phyloP scores from a whole-genome alignment of 2,329 filamentous ascomycete genomes.

The Mycogone perniciosa region DNA sequence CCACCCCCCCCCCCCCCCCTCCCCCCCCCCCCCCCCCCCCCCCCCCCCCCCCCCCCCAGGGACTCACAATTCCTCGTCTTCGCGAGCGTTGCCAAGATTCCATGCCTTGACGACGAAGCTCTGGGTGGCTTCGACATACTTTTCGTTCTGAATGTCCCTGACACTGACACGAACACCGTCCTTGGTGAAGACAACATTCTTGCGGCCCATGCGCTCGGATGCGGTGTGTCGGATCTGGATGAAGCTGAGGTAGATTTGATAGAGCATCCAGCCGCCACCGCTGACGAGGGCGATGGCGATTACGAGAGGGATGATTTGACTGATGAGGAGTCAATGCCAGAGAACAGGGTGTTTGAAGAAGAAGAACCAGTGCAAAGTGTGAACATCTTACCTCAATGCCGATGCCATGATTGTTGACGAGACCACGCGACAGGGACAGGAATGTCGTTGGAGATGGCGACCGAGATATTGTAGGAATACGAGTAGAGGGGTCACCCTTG shows the following conservation, averaged over 20 bases:
- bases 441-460: too few species aligned
- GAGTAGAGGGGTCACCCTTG: too few species aligned
- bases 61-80: constrained; percentile 18
- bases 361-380: neutral
- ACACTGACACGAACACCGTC: constrained; percentile 68
- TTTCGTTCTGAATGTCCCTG: constrained; percentile 61
- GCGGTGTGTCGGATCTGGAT: constrained; percentile 60
- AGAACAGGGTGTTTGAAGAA: neutral
- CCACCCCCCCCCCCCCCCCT: too few species aligned
- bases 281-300: constrained; percentile 59
- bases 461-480: too few species aligned
- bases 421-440: too few species aligned
- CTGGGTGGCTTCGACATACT: constrained; percentile 69
- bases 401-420: constrained; percentile 1
- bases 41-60: too few species aligned
- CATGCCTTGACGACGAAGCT: constrained; percentile 60
- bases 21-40: too few species aligned
- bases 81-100: constrained; percentile 43
- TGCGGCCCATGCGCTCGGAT: constrained; percentile 64
- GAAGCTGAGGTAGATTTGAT: constrained; percentile 65
- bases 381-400: neutral
- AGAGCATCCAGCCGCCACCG: constrained; percentile 57
- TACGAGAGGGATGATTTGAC: constrained; percentile 60
- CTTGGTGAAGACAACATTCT: constrained; percentile 69
- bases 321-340: constrained; percentile 20